Evolutionary conservation across 371 early-diverging fungal genomes (phyloP).

Genomic region (Dinochytrium kinnereticum): DNA sequence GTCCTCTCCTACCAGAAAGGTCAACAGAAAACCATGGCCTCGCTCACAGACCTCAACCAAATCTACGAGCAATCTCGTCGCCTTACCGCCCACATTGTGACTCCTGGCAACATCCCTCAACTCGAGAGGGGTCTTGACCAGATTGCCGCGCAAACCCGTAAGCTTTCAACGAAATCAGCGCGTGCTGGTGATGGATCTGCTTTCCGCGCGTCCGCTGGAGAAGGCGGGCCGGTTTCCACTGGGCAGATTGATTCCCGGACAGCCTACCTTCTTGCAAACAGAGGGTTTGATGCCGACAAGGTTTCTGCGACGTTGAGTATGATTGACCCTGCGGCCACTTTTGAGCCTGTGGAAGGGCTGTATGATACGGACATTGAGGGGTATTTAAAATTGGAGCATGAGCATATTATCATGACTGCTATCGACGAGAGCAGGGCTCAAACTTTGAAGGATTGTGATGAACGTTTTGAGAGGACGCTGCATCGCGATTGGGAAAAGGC

Average conservation of each 20-base stretch:
- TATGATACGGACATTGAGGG: constrained; percentile 83
- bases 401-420: constrained; percentile 69
- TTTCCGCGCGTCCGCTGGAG: constrained; percentile 3
- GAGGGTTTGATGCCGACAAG: constrained; percentile 75
- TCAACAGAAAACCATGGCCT: neutral
- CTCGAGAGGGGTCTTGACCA: constrained; percentile 77
- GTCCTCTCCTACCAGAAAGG: neutral
- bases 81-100: constrained; percentile 69
- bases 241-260: constrained; percentile 46
- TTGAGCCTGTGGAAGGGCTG: constrained; percentile 67
- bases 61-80: constrained; percentile 15
- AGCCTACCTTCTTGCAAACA: constrained; percentile 66
- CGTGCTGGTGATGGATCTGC: constrained; percentile 17
- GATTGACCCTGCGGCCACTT: constrained; percentile 68
- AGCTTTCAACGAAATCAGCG: constrained; percentile 52
- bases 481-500: constrained; percentile 72
- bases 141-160: constrained; percentile 76
- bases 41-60: constrained; percentile 13
- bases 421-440: constrained; percentile 64
- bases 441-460: constrained; percentile 43
- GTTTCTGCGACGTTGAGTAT: constrained; percentile 60
- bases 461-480: constrained; percentile 53
- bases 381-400: constrained; percentile 72
- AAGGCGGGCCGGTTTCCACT: constrained; percentile 53
- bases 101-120: constrained; percentile 59